Base-by-base conservation (phyloP, 495 filamentous ascomycete species). In the Astrothelium macrocarpum region DNA sequence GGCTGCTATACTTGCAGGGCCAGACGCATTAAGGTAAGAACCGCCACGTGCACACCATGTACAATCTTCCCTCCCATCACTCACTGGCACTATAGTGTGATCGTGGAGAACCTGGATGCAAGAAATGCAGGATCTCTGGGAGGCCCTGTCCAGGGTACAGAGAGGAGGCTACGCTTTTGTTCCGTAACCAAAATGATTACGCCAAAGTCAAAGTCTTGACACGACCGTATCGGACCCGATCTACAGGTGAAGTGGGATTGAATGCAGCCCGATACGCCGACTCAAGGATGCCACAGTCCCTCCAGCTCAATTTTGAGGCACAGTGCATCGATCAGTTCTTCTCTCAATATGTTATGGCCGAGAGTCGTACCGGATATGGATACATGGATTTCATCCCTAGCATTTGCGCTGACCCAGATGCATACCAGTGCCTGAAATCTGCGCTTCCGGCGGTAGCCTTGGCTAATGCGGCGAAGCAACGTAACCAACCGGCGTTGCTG, bases 311-410 rank as follows among this genome's bases (percentile, higher is more conserved):
- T 16, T 56, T 56, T 29, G 49, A 56, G 49, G 49, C 23, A 29
- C 49, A 56, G 29, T 56, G 49, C 16, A 56, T 56, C 49, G 49
- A 56, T 25, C 49, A 56, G 29, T 56, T 56, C 49, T 56, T 56
- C 25, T 26, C 49, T 9, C 49, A 56, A 56, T 56, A 56, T 56
- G 49, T 56, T 9, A 56, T 56, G 49, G 49, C 16, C n/a, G 49
- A 56, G 16, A 25, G 49, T 56, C n/a, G 49, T 28, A 56, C 49
- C 11, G 49, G 49, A 26, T 56, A 56, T 29, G 49, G 49, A 3
- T 56, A 56, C 49, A 4, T 56, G 7, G 49, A 56, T 20, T 56
- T 56, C 16, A 29, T 56, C 4, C 49, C 49, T 20, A 29, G 49
- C 23, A 56, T 56, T 11, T 28, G 23, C 7, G 49, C 49, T 26